phyloP scores from a whole-genome alignment of 345 rosid species.

The Melaleuca alternifolia region DNA sequence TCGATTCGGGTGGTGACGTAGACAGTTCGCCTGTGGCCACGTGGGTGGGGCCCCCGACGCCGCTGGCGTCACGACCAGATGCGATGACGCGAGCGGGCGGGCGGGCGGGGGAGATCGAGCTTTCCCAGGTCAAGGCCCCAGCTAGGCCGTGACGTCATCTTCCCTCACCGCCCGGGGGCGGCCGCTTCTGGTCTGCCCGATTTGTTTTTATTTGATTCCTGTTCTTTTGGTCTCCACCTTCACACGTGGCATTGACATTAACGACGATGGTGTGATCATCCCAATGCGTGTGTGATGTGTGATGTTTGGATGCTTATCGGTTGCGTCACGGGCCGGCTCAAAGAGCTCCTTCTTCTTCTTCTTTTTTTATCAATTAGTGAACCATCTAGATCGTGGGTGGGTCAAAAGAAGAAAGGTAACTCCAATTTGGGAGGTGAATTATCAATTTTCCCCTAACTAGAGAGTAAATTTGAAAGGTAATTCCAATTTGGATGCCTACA shows the following conservation, averaged over 20 bases:
- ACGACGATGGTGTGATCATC: background rate
- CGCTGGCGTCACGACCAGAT: constrained; percentile 1
- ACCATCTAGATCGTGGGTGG: background rate
- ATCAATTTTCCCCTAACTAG: too few species aligned
- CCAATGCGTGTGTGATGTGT: background rate
- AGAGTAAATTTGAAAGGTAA: too few species aligned
- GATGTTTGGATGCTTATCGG: background rate
- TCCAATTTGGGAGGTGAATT: background rate
- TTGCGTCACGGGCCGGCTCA: background rate
- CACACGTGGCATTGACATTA: background rate
- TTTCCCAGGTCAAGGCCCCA: background rate
- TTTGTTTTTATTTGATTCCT: background rate
- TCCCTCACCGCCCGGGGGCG: constrained; percentile 11
- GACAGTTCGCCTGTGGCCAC: background rate
- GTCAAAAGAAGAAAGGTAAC: background rate
- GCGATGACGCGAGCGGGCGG: background rate
- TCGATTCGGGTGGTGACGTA: background rate
- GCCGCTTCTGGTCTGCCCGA: background rate
- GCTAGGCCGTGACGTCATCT: background rate
- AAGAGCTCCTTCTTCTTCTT: background rate
- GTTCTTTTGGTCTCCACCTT: background rate
- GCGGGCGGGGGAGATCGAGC: too few species aligned
- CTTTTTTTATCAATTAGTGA: background rate
- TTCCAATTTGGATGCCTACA: too few species aligned
- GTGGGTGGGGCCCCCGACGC: background rate